Evolutionary conservation across 192 early-diverging fungal species (phyloP).

Genomic region (Backusella morwellensis): DNA sequence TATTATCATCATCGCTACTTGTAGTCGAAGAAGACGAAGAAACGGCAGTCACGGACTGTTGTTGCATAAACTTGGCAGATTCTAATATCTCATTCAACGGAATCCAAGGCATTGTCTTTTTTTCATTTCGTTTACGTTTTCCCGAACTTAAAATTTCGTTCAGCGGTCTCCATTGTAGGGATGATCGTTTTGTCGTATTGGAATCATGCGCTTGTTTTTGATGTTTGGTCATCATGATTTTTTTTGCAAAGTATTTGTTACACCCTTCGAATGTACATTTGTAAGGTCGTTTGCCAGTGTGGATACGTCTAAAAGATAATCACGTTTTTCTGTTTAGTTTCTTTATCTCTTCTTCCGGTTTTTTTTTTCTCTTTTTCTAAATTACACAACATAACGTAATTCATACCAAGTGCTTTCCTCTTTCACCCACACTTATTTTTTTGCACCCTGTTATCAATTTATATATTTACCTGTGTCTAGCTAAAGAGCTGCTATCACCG

Average conservation of each 20-base stretch:
- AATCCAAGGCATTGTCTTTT: slow-evolving; percentile 1
- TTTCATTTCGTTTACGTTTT: slow-evolving; percentile 11
- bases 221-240: slow-evolving; percentile 51
- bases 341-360: not conserved
- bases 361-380: not conserved
- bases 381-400: not conserved
- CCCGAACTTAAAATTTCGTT: slow-evolving; percentile 8
- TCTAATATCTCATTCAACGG: slow-evolving; percentile 7
- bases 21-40: not conserved
- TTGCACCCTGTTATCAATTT: not conserved
- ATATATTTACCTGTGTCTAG: slow-evolving; percentile 64
- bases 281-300: slow-evolving; percentile 73
- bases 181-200: not conserved
- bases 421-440: not conserved
- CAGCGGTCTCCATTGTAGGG: slow-evolving; percentile 14
- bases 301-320: slow-evolving; percentile 50
- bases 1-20: not conserved
- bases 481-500: slow-evolving; percentile 73
- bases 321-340: not conserved
- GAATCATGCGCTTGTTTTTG: slow-evolving; percentile 29
- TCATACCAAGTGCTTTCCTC: not conserved
- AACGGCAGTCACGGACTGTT: not conserved
- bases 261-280: slow-evolving; percentile 48
- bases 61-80: slow-evolving; percentile 1
- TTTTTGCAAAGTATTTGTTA: slow-evolving; percentile 46